Conservation (phyloP, 106 monocot species). For the Posidonia australis region DNA sequence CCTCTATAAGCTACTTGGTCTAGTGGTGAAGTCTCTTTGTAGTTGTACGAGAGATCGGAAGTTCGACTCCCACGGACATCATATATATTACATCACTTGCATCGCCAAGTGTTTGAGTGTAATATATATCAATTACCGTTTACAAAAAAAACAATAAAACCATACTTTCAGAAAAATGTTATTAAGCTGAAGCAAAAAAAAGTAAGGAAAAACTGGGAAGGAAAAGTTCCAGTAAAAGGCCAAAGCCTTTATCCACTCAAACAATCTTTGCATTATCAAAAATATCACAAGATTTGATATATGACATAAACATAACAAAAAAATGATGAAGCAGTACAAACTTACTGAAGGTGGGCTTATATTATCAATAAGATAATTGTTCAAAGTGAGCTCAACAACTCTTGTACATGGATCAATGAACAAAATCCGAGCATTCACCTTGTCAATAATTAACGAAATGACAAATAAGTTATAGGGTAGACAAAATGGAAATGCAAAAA, state of each 20-base stretch:
- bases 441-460: background rate
- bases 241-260: slow-evolving; percentile 62
- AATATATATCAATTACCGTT: too few relatives aligned
- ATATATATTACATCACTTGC: too few relatives aligned
- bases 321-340: slow-evolving; percentile 6
- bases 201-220: background rate
- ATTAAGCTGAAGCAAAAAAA: background rate
- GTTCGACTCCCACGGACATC: too few relatives aligned
- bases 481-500: too few relatives aligned
- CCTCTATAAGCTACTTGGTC: slow-evolving; percentile 44
- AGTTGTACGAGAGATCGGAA: too few relatives aligned
- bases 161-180: background rate
- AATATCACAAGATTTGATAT: slow-evolving; percentile 82
- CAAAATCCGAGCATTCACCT: slow-evolving; percentile 91
- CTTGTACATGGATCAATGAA: slow-evolving; percentile 85
- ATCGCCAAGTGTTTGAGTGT: too few relatives aligned
- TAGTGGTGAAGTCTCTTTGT: too few relatives aligned
- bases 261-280: slow-evolving; percentile 64
- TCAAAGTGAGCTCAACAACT: slow-evolving; percentile 90
- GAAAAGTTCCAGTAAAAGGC: slow-evolving; percentile 54
- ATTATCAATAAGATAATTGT: slow-evolving; percentile 41
- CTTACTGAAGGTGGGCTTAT: slow-evolving; percentile 66
- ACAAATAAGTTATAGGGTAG: too few relatives aligned
- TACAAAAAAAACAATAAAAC: background rate
- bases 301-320: slow-evolving; percentile 21